These are phyloP conservation scores for Myrica gale DNA, from an alignment of 306 rosid species.

Conservation along the genomic window DNA sequence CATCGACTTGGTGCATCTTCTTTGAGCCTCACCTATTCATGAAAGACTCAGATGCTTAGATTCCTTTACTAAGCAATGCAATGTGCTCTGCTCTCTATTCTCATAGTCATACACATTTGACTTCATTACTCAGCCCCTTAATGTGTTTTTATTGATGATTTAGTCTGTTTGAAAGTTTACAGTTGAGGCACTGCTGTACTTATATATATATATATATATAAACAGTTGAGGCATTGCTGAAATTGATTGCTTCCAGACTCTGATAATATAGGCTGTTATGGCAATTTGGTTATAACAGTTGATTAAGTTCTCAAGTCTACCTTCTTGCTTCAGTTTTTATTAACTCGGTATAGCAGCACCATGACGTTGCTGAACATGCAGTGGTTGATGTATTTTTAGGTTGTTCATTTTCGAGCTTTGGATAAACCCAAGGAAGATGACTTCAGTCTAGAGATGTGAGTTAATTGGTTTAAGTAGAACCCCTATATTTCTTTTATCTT, in stretches of 20 bases:
- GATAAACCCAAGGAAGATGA: conserved; percentile 91
- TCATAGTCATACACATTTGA: background rate
- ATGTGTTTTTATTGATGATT: background rate
- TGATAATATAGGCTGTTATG: background rate
- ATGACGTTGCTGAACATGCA: conserved; percentile 10
- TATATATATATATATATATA: no score
- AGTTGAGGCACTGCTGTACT: background rate
- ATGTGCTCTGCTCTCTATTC: background rate
- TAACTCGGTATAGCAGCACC: conserved; percentile 18
- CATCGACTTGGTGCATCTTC: background rate
- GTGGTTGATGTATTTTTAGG: conserved; percentile 44
- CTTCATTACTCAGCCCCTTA: background rate
- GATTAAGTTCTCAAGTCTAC: background rate
- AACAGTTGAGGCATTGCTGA: background rate
- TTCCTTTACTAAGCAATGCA: background rate
- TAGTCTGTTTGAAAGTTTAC: background rate
- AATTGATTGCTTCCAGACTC: background rate
- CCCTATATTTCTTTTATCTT: conserved; percentile 5
- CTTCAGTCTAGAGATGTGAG: conserved; percentile 67
- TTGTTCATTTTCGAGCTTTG: conserved; percentile 83
- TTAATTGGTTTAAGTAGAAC: conserved; percentile 25
- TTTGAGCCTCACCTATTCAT: background rate
- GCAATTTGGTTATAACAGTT: background rate
- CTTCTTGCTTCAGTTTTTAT: background rate
- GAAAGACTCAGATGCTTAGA: background rate